Evolutionary conservation across 345 rosid genomes (phyloP), one percentile per base, ranked within the genome.

Genomic region (Melaleuca quinquenervia): DNA sequence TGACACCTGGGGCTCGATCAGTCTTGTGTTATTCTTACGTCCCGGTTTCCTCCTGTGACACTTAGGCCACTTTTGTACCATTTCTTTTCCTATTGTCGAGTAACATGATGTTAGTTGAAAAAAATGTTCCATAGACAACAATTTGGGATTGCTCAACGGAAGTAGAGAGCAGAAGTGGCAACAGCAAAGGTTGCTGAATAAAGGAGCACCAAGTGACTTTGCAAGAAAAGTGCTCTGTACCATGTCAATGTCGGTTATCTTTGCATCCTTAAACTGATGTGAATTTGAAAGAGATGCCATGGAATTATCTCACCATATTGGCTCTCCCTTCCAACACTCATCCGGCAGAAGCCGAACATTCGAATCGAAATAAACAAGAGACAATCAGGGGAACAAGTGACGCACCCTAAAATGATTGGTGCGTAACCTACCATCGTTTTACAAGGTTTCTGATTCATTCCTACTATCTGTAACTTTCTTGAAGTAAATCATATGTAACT

Each of bases 261-360:
- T 36, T 9, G 80, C 80, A 70, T 32, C 48, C 48, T 44, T 20
- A 70, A 16, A 70, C 18, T 10, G 80, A 70, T 8, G 24, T 32
- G 78, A 36, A 36, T 32, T 48, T 13, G 80, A 70, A 36, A 36
- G 80, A 18, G 48, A 18, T 8, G 48, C 7, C 26, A 10, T 13
- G 4, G 18, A 60, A 64, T 29, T 3, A 36, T 20, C 14, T 70
- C 26, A 36, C 18, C 48, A 36, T 18, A 48, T 13, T 7, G 13
- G 80, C 26, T 70, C 0, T 36, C 3, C 1, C 9, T 18, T 36
- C 9, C 80, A 9, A 36, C 36, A 36, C 48, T 70, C 18, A 36
- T 70, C 48, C 24, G 44, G 5, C 26, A 9, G 32, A 36, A 0
- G 0, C 80, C 26, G 12, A 9, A 18, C 0, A 2, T 24, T 36